Conservation (phyloP, 2,329 filamentous ascomycete genomes). For the Raffaelea ambrosiae region DNA sequence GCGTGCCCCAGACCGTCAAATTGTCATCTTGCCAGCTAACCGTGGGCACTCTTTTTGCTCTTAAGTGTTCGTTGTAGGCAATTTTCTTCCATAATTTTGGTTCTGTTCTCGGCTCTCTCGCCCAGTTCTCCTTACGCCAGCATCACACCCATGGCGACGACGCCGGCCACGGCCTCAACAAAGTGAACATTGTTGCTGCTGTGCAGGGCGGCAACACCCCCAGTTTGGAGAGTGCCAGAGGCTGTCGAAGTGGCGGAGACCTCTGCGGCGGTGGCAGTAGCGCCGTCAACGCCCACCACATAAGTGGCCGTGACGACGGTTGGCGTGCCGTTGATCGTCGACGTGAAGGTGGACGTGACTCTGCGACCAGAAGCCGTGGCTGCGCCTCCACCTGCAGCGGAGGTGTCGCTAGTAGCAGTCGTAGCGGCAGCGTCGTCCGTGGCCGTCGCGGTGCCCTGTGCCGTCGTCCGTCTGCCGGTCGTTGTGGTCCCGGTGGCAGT, state of each 20-base stretch:
- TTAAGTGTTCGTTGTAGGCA: too few relatives aligned
- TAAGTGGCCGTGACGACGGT: constrained; percentile 41
- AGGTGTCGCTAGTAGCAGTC: constrained; percentile 7
- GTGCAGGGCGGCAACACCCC: constrained; percentile 10
- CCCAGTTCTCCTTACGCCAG: constrained; percentile 9
- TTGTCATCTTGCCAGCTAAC: too few relatives aligned
- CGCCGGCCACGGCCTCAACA: constrained; percentile 12
- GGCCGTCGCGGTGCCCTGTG: not conserved
- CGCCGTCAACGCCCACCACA: constrained; percentile 32
- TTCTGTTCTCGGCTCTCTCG: too few relatives aligned
- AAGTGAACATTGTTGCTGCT: constrained; percentile 2
- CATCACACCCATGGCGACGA: constrained; percentile 10
- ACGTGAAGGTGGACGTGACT: constrained; percentile 31
- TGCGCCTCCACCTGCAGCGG: constrained; percentile 1
- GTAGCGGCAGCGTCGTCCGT: constrained; percentile 1
- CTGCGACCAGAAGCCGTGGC: constrained; percentile 6
- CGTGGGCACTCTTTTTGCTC: too few relatives aligned
- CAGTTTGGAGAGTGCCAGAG: constrained; percentile 23
- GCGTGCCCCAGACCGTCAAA: too few relatives aligned
- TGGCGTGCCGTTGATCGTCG: constrained; percentile 36
- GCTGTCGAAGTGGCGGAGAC: constrained; percentile 22
- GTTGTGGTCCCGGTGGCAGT: not conserved
- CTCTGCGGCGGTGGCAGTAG: constrained; percentile 18
- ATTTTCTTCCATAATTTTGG: too few relatives aligned
- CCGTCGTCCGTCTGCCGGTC: not conserved